Evolutionary conservation across 805 yeast genomes (phyloP), one percentile per base, ranked within the genome.

Genomic region (Tetrapisispora arboricola): DNA sequence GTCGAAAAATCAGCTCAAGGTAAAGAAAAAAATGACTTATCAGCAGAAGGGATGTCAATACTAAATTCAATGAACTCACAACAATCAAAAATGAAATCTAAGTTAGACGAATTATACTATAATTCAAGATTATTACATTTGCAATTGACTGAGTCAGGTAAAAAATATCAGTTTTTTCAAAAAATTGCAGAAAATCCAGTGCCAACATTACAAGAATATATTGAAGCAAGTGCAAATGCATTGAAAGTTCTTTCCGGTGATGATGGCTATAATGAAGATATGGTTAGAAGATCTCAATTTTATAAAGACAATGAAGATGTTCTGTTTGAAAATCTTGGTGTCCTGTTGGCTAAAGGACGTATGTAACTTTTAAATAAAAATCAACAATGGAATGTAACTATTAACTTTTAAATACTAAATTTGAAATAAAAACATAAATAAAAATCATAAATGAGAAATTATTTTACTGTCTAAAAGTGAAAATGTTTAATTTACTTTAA

Each of bases 241-340:
- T 70, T 92, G 54, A 87, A 83, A 63, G 83, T 90, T 12, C 70
- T 92, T 48, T 75, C 86, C 44, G 87, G 95, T 49, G 97, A 92
- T 52, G 92, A 84, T 51, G 90, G 88, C 9, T 83, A 79, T 62
- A 80, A 79, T 56, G 96, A 90, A 64, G 96, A 88, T 57, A 69
- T 75, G 17, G 95, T 86, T 5, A 77, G 98, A 65, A 75, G 82
- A 53, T 76, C 95, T 3, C 77, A 78, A 15, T 92, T 81, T 62
- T 92, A 83, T 62, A 58, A 58, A 32, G 58, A 61, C 11, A 75
- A 78, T 32, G 88, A 85, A 52, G 85, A 84, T 46, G 66, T 83
- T 50, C 67, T 92, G 41, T 73, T 75, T 46, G 92, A 87, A 51
- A 87, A 86, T 54, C 70, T 90, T 39, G 85, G 84, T 47, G 67